These are phyloP conservation scores for Strobilomyces confusus DNA, from an alignment of 768 basidiomycete species.

Conservation along the genomic window DNA sequence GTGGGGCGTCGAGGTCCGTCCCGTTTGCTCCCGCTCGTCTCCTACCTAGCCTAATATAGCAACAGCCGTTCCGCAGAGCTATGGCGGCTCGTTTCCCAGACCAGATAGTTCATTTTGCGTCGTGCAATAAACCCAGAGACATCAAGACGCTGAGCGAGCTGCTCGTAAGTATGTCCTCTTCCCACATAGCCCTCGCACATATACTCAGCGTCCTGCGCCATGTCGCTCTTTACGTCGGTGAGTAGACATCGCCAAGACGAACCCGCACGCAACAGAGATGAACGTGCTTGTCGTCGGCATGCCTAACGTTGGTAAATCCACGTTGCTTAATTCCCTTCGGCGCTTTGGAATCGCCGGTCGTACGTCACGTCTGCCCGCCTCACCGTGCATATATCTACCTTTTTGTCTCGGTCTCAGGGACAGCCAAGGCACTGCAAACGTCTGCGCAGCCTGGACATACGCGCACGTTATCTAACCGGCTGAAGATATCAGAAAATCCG, in stretches of 20 bases:
- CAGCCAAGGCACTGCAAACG: conserved; percentile 86
- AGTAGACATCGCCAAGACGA: conserved; percentile 63
- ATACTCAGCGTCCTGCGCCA: background rate
- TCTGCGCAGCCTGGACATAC: conserved; percentile 91
- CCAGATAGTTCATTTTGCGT: conserved; percentile 66
- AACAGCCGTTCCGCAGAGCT: conserved; percentile 68
- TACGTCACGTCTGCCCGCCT: conserved; percentile 37
- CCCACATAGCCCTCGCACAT: background rate
- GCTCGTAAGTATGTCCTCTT: conserved; percentile 64
- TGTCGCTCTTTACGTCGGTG: background rate
- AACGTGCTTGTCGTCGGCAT: conserved; percentile 95
- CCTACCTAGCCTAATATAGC: conserved; percentile 11
- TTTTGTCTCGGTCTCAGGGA: conserved; percentile 39
- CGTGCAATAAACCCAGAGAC: conserved; percentile 64
- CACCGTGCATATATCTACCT: background rate
- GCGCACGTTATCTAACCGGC: conserved; percentile 78
- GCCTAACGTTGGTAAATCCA: conserved; percentile 99
- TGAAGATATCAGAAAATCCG: conserved; percentile 79
- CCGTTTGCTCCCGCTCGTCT: conserved; percentile 6
- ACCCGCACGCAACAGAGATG: conserved; percentile 68
- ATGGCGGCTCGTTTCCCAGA: conserved; percentile 70
- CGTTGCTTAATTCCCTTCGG: conserved; percentile 84
- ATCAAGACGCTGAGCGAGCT: conserved; percentile 60
- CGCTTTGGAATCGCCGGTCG: conserved; percentile 84
- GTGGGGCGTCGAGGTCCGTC: conserved; percentile 78